Evolutionary conservation across 2,329 filamentous ascomycete genomes (phyloP).

Genomic region (Rugonectria rugulosa): DNA sequence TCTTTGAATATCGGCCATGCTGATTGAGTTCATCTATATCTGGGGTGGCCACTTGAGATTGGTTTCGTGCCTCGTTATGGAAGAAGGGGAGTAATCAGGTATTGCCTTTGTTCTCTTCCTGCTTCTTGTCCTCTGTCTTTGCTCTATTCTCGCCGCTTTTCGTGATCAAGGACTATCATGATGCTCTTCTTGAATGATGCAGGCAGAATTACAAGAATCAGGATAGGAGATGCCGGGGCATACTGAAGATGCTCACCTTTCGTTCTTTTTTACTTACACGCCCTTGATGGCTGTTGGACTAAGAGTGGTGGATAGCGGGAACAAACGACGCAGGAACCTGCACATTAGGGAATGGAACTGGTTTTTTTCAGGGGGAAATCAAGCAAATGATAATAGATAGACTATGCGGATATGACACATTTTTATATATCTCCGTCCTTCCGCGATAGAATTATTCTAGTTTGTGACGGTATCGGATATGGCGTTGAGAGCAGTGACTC

Average conservation of each 20-base stretch:
- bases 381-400: constrained; percentile 24
- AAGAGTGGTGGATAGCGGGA: background rate
- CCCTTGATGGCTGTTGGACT: background rate
- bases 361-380: background rate
- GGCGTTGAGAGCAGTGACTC: too few relatives aligned
- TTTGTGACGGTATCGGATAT: too few relatives aligned
- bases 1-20: constrained; percentile 26
- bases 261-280: background rate
- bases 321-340: background rate
- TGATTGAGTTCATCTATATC: constrained; percentile 8
- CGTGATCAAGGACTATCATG: constrained; percentile 11
- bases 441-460: too few relatives aligned
- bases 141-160: background rate
- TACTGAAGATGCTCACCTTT: constrained; percentile 7
- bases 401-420: constrained; percentile 25
- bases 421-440: constrained; percentile 6
- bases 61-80: constrained; percentile 22
- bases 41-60: constrained; percentile 20
- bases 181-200: constrained; percentile 19
- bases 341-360: background rate
- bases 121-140: constrained; percentile 1
- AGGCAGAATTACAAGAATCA: constrained; percentile 11
- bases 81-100: constrained; percentile 12
- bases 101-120: background rate
- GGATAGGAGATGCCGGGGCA: constrained; percentile 5